These are phyloP conservation scores for Phytophthora pinifolia DNA, from an alignment of 352 stramenopile species.

Conservation along the genomic window DNA sequence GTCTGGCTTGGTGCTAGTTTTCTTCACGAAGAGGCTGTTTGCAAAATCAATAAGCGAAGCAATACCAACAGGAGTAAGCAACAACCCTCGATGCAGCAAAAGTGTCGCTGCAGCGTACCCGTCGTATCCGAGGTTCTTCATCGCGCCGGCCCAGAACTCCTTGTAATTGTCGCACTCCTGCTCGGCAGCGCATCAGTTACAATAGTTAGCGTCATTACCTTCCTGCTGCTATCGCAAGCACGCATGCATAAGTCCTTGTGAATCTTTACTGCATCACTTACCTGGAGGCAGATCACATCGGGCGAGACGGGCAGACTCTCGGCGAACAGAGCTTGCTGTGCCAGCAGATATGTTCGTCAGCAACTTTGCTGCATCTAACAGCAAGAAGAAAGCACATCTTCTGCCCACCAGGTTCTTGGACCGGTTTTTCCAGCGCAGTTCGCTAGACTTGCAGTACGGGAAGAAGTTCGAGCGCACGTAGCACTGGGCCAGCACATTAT, in stretches of 20 bases:
- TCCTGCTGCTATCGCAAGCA: neutral
- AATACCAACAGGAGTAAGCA: neutral
- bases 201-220: neutral
- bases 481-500: slow-evolving; percentile 84
- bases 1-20: slow-evolving; percentile 60
- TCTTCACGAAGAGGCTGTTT: slow-evolving; percentile 69
- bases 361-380: neutral
- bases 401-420: slow-evolving; percentile 58
- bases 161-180: slow-evolving; percentile 82
- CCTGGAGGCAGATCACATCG: slow-evolving; percentile 80
- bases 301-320: slow-evolving; percentile 56
- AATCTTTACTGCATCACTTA: slow-evolving; percentile 13
- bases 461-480: slow-evolving; percentile 83
- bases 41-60: neutral
- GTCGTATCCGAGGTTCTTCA: slow-evolving; percentile 61
- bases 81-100: neutral
- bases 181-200: neutral
- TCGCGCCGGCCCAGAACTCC: slow-evolving; percentile 64
- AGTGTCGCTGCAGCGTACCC: slow-evolving; percentile 36
- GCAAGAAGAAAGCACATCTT: neutral
- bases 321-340: slow-evolving; percentile 56
- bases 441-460: slow-evolving; percentile 66
- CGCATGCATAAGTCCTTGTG: neutral
- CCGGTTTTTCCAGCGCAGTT: slow-evolving; percentile 73
- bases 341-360: slow-evolving; percentile 8